A percentile compares a stretch with the other conserved stretches of the same genome.
These are phyloP conservation scores for Dispira simplex DNA, from an alignment of 192 early-diverging fungal species.

Conservation along the genomic window DNA sequence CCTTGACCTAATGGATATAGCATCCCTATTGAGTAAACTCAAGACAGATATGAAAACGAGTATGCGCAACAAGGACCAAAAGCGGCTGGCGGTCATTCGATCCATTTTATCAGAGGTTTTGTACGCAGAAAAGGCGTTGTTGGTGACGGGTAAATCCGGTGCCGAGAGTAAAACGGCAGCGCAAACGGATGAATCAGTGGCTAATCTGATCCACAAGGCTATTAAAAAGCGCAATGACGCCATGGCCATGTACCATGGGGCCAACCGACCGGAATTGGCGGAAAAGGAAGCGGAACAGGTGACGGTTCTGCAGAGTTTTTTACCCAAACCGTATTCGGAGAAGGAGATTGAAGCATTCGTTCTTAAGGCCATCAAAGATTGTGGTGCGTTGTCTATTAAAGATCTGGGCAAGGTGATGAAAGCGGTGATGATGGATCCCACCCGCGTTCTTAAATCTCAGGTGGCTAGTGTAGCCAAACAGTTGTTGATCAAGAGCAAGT, in stretches of 20 bases:
- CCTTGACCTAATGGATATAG: no score
- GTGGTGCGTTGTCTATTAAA: constrained; percentile 42
- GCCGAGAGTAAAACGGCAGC: neutral
- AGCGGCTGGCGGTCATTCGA: constrained; percentile 42
- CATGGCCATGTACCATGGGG: constrained; percentile 39
- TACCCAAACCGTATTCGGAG: constrained; percentile 62
- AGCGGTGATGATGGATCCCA: constrained; percentile 46
- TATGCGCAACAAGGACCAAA: constrained; percentile 64
- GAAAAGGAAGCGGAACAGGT: constrained; percentile 52
- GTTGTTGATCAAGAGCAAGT: constrained; percentile 24
- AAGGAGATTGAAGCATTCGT: constrained; percentile 56
- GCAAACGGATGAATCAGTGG: constrained; percentile 40
- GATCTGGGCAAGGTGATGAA: constrained; percentile 84
- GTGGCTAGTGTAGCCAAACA: constrained; percentile 65
- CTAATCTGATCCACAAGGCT: constrained; percentile 53
- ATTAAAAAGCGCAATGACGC: constrained; percentile 77
- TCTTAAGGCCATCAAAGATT: constrained; percentile 27
- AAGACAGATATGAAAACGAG: constrained; percentile 66
- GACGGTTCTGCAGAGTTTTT: constrained; percentile 45
- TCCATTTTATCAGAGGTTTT: constrained; percentile 62
- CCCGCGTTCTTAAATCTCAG: constrained; percentile 55
- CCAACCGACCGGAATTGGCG: constrained; percentile 58
- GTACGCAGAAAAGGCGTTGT: constrained; percentile 52
- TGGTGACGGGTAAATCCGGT: neutral
- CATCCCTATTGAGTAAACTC: constrained; percentile 15